Evolutionary conservation across 2,329 filamentous ascomycete genomes (phyloP), one percentile per base, ranked within the genome.

Genomic region (Ascochyta viciae-villosae): DNA sequence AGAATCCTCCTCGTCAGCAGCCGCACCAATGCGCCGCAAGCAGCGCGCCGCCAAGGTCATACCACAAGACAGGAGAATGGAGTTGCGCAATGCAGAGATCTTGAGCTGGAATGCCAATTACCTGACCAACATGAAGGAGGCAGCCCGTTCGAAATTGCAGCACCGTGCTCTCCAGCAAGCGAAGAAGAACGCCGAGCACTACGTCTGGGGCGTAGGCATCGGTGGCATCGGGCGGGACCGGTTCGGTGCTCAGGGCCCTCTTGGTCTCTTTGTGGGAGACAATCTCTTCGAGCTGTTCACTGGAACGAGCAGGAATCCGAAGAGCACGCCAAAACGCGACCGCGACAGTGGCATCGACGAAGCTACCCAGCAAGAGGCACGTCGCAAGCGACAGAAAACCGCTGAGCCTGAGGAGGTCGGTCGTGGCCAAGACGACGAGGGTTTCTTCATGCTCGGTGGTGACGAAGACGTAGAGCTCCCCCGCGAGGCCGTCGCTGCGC

Each of bases 381-480:
- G 70, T 38, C 66, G 67, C 27, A 68, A 75, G 39, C 74, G 75
- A 16, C 68, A 60, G 43, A 73, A 65, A 52, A 65, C 64, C 1
- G 62, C 64, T 12, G 70, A 74, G 22, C 65, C 70, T 16, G 73
- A 71, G 2, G 53, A 69, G n/a, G 58, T 68, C n/a, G 72, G 71
- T 19, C 74, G 73, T 34, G 73, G 69, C 35, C 66, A 68, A 50
- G 73, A 79, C 8, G 67, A 74, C n/a, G 73, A 74, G 43, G 65
- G 41, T 5, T 55, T 72, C 33, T 65, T 65, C 42, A 56, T 70
- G 42, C 52, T 57, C n/a, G 61, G 62, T 16, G 70, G 67, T 9
- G 67, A 80, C 60, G 83, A 83, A 12, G 83, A 83, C 8, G 73
- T 89, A 19, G 92, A 96, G 72, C 74, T 91, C 23, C 90, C 88